A percentile compares a stretch with the other conserved stretches of the same genome.
Conservation (phyloP, 768 basidiomycete genomes). For the Flagelloscypha sp. region DNA sequence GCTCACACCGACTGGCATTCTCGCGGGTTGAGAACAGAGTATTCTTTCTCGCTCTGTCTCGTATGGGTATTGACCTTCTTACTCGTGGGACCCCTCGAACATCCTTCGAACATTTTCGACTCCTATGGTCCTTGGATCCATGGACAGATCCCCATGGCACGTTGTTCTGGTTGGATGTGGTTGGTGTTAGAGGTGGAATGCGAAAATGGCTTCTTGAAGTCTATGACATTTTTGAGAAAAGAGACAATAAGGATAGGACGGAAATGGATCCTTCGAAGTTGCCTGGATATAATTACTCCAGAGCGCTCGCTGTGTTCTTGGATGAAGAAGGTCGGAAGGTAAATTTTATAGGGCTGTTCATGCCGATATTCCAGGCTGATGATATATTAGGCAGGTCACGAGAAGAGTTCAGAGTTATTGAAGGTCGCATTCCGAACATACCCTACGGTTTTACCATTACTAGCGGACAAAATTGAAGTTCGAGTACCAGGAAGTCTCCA, state of each 20-base stretch:
- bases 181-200: slow-evolving; percentile 78
- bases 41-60: slow-evolving; percentile 83
- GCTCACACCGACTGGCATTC: slow-evolving; percentile 81
- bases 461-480: slow-evolving; percentile 82
- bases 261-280: slow-evolving; percentile 49
- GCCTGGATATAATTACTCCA: slow-evolving; percentile 72
- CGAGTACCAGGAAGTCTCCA: slow-evolving; percentile 50
- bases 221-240: slow-evolving; percentile 38
- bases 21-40: slow-evolving; percentile 86
- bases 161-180: slow-evolving; percentile 73
- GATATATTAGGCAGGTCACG: slow-evolving; percentile 34
- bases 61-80: slow-evolving; percentile 62
- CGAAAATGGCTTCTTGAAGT: slow-evolving; percentile 71
- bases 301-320: slow-evolving; percentile 56
- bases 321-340: slow-evolving; percentile 35
- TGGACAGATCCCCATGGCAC: slow-evolving; percentile 85
- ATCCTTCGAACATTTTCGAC: slow-evolving; percentile 84
- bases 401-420: slow-evolving; percentile 58
- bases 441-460: slow-evolving; percentile 71
- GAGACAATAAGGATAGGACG: slow-evolving; percentile 9
- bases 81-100: slow-evolving; percentile 87
- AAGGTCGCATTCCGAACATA: slow-evolving; percentile 67
- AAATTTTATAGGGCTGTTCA: slow-evolving; percentile 2
- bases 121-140: slow-evolving; percentile 80
- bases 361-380: too few species aligned